Percentiles rank a stretch among this genome's conserved stretches.
Evolutionary conservation across 805 yeast species (phyloP).

Genomic region (Ogataea saltuana): DNA sequence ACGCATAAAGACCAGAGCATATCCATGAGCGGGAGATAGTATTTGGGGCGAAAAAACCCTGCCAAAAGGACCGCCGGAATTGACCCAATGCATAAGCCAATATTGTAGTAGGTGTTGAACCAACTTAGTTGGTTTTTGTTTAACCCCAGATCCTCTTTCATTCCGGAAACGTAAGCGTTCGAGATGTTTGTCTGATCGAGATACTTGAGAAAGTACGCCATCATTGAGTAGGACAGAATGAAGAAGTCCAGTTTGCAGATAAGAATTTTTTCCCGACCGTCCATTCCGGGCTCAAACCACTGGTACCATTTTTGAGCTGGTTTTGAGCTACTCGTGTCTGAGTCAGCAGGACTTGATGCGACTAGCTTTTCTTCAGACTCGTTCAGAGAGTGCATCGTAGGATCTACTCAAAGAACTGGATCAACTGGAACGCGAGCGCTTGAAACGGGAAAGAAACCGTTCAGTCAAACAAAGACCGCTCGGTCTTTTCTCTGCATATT

Average conservation of each 20-base stretch:
- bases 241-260: conserved; percentile 25
- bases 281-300: conserved; percentile 20
- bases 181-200: conserved; percentile 57
- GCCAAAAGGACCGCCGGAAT: conserved; percentile 55
- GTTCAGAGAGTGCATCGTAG: too few species aligned
- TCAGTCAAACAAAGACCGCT: too few species aligned
- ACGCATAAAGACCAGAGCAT: conserved; percentile 51
- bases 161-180: conserved; percentile 67
- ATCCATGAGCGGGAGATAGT: conserved; percentile 48
- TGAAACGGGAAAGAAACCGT: too few species aligned
- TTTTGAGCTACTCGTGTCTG: neutral
- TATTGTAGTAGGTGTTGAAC: conserved; percentile 30
- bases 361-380: neutral
- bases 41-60: conserved; percentile 44
- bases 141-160: conserved; percentile 48
- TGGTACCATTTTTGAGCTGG: conserved; percentile 13
- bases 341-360: too few species aligned
- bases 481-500: too few species aligned
- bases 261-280: conserved; percentile 13
- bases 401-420: too few species aligned
- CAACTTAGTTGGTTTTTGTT: conserved; percentile 26
- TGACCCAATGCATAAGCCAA: conserved; percentile 61
- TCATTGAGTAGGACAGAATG: conserved; percentile 40
- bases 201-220: conserved; percentile 41
- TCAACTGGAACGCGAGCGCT: too few species aligned